A percentile compares a stretch with the other conserved stretches of the same genome.
Conservation (phyloP, 2,329 filamentous ascomycete genomes). For the Diaporthe eres region DNA sequence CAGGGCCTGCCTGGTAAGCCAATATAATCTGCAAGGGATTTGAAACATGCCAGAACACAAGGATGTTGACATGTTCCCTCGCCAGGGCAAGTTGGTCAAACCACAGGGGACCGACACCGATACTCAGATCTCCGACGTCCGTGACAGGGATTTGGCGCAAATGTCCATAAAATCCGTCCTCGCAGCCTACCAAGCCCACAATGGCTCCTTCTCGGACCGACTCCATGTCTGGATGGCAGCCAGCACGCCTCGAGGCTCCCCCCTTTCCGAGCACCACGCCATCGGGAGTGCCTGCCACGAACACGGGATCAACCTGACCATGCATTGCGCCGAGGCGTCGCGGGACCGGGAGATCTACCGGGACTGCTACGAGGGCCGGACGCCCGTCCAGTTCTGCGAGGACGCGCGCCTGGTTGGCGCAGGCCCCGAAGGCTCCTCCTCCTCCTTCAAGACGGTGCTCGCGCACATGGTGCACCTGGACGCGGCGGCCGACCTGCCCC, state of each 20-base stretch:
- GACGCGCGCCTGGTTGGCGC: slow-evolving; percentile 55
- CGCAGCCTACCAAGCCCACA: slow-evolving; percentile 47
- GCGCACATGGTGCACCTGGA: slow-evolving; percentile 68
- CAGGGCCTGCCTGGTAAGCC: slow-evolving; percentile 45
- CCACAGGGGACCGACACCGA: slow-evolving; percentile 51
- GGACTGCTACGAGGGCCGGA: slow-evolving; percentile 53
- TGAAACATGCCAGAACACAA: slow-evolving; percentile 7
- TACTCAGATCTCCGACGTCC: slow-evolving; percentile 51
- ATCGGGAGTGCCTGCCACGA: slow-evolving; percentile 57
- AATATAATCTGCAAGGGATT: neutral
- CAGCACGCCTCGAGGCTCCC: slow-evolving; percentile 61
- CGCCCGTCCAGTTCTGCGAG: slow-evolving; percentile 60
- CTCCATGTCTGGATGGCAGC: slow-evolving; percentile 64
- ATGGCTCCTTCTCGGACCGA: slow-evolving; percentile 52
- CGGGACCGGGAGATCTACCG: slow-evolving; percentile 55
- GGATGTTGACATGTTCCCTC: neutral
- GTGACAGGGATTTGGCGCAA: slow-evolving; percentile 53
- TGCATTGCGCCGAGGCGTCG: slow-evolving; percentile 61
- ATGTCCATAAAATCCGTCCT: slow-evolving; percentile 54
- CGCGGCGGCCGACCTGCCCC: slow-evolving; percentile 43
- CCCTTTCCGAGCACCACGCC: slow-evolving; percentile 53
- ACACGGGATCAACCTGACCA: slow-evolving; percentile 60
- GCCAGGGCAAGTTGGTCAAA: slow-evolving; percentile 54
- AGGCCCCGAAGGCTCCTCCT: slow-evolving; percentile 40
- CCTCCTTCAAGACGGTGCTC: slow-evolving; percentile 57